A percentile compares a stretch with the other conserved stretches of the same genome.
These are phyloP conservation scores for Cicer chorassanicum DNA, from an alignment of 306 rosid species.

Conservation along the genomic window DNA sequence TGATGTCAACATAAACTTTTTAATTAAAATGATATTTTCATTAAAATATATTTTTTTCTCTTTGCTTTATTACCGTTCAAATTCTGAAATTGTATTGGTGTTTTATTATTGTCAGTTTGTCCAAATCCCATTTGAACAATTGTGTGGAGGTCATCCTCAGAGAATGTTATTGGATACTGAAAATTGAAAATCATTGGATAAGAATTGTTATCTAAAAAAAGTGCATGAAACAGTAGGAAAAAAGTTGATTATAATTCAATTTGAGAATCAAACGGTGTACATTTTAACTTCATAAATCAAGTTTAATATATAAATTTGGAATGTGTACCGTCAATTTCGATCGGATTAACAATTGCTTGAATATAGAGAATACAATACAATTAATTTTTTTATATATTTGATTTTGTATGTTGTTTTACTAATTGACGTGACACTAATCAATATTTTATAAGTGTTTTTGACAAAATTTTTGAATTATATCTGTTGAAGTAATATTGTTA, in stretches of 20 bases:
- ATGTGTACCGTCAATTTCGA: neutral
- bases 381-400: neutral
- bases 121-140: conserved; percentile 90
- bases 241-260: neutral
- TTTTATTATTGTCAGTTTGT: conserved; percentile 59
- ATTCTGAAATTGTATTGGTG: conserved; percentile 56
- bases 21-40: conserved; percentile 27
- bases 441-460: no score
- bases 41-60: neutral
- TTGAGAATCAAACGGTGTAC: neutral
- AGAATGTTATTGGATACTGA: conserved; percentile 69
- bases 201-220: conserved; percentile 31
- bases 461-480: no score
- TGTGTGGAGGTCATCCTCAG: conserved; percentile 81
- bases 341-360: neutral
- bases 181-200: conserved; percentile 19
- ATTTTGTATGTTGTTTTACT: no score
- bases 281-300: neutral
- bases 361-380: neutral
- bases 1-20: conserved; percentile 35
- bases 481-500: no score
- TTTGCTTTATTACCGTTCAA: conserved; percentile 59
- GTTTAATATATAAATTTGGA: neutral
- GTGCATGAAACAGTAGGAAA: conserved; percentile 3
- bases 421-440: no score